Percentiles rank a stretch among this genome's conserved stretches.
Conservation (phyloP, 176 grass and related monocot species). For the Zizania latifolia region DNA sequence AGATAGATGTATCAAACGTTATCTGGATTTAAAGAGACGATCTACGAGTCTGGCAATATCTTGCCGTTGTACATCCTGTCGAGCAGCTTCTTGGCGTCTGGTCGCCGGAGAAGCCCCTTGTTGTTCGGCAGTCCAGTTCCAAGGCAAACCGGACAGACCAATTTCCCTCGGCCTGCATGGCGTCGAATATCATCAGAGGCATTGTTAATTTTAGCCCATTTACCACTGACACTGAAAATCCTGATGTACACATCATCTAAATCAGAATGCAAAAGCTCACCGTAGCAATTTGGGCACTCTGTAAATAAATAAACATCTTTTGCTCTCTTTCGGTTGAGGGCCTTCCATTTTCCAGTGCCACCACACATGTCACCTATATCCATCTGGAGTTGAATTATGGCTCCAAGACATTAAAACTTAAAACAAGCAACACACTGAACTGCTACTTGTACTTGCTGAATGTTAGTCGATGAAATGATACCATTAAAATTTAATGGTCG, state of each 20-base stretch:
- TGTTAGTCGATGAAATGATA: background rate
- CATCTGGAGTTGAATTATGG: constrained; percentile 18
- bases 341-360: constrained; percentile 98
- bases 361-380: constrained; percentile 94
- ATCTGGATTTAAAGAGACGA: background rate
- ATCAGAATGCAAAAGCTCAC: constrained; percentile 52
- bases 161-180: constrained; percentile 70
- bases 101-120: constrained; percentile 82
- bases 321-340: constrained; percentile 91
- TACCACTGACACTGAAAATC: background rate
- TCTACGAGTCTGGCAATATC: constrained; percentile 65
- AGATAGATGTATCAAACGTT: background rate
- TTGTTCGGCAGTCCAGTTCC: constrained; percentile 92
- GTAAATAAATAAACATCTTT: constrained; percentile 98
- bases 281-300: constrained; percentile 97
- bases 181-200: background rate
- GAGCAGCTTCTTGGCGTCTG: constrained; percentile 63
- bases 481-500: background rate
- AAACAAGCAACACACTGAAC: background rate
- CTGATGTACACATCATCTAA: too few species aligned
- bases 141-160: constrained; percentile 85
- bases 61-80: constrained; percentile 97
- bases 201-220: background rate
- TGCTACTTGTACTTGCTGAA: background rate
- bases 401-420: background rate